A percentile compares a stretch with the other conserved stretches of the same genome.
Evolutionary conservation across 108 stramenopile genomes (phyloP).

Genomic region (Seminavis robusta): DNA sequence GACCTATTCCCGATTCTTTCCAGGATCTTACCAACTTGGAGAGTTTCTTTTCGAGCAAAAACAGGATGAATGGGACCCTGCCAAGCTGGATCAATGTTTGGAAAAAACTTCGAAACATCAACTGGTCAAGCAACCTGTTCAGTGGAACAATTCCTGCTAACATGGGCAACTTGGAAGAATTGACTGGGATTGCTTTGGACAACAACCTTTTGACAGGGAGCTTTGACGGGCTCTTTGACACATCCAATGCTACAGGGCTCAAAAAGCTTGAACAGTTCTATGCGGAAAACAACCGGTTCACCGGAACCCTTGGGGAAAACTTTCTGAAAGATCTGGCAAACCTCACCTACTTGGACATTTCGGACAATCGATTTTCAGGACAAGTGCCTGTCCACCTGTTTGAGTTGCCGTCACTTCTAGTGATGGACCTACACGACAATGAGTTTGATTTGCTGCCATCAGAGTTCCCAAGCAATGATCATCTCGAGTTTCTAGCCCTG

Average conservation of each 20-base stretch:
- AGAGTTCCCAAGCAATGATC: not conserved
- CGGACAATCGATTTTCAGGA: slow-evolving; percentile 23
- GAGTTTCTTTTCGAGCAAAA: not conserved
- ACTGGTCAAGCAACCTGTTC: slow-evolving; percentile 29
- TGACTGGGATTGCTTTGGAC: slow-evolving; percentile 25
- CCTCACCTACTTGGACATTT: slow-evolving; percentile 29
- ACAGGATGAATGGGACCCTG: slow-evolving; percentile 26
- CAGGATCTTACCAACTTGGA: slow-evolving; percentile 22
- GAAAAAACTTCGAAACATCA: not conserved
- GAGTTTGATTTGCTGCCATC: slow-evolving; percentile 16
- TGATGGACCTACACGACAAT: slow-evolving; percentile 32
- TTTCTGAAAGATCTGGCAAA: slow-evolving; percentile 1
- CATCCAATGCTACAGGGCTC: no score
- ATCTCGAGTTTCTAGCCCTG: slow-evolving; percentile 19
- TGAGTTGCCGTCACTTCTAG: slow-evolving; percentile 11
- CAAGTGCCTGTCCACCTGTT: slow-evolving; percentile 21
- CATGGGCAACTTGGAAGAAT: not conserved
- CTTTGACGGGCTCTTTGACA: slow-evolving; percentile 2
- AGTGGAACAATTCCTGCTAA: slow-evolving; percentile 19
- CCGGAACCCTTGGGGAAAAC: slow-evolving; percentile 5
- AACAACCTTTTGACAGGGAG: slow-evolving; percentile 23
- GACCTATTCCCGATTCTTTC: no score
- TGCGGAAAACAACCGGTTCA: slow-evolving; percentile 30
- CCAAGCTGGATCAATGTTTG: slow-evolving; percentile 2
- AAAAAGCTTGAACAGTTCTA: slow-evolving; percentile 21